Evolutionary conservation across 768 basidiomycete species (phyloP).

Genomic region (Tylopilus vinaceipallidus): DNA sequence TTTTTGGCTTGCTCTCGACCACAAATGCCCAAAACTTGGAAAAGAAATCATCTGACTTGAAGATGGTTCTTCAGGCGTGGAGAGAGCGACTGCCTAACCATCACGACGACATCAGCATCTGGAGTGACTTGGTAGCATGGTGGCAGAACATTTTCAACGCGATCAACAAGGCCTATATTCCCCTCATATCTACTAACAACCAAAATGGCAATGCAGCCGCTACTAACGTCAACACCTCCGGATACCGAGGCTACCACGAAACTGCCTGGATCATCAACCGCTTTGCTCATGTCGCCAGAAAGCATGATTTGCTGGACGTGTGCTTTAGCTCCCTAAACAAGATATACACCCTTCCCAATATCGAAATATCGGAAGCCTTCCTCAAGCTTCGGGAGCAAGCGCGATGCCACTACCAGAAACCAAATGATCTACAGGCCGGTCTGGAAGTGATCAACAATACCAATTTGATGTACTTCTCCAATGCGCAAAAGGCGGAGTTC

Average conservation of each 20-base stretch:
- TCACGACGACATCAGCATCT: slow-evolving; percentile 96
- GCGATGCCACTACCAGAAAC: slow-evolving; percentile 95
- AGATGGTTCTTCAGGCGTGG: slow-evolving; percentile 96
- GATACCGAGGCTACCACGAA: slow-evolving; percentile 97
- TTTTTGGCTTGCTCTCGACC: slow-evolving; percentile 84
- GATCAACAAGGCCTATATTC: slow-evolving; percentile 95
- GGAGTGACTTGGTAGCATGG: slow-evolving; percentile 99
- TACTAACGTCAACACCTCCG: slow-evolving; percentile 73
- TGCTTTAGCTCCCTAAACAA: slow-evolving; percentile 93
- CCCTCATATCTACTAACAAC: slow-evolving; percentile 67
- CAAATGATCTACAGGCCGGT: slow-evolving; percentile 89
- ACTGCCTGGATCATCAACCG: slow-evolving; percentile 99
- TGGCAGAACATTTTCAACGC: slow-evolving; percentile 96
- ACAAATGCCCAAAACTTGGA: slow-evolving; percentile 90
- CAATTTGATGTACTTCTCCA: slow-evolving; percentile 97
- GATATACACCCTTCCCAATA: slow-evolving; percentile 98
- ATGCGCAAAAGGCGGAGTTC: slow-evolving; percentile 94
- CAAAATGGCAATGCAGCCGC: slow-evolving; percentile 50
- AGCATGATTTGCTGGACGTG: slow-evolving; percentile 94
- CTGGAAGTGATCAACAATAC: slow-evolving; percentile 99
- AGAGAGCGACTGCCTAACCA: slow-evolving; percentile 93
- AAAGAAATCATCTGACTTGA: slow-evolving; percentile 92
- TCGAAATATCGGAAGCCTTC: slow-evolving; percentile 99
- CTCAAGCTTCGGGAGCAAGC: slow-evolving; percentile 98
- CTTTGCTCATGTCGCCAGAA: slow-evolving; percentile 96